These are phyloP conservation scores for Suhomyces kunorum DNA, from an alignment of 1,139 yeast species.

Conservation along the genomic window DNA sequence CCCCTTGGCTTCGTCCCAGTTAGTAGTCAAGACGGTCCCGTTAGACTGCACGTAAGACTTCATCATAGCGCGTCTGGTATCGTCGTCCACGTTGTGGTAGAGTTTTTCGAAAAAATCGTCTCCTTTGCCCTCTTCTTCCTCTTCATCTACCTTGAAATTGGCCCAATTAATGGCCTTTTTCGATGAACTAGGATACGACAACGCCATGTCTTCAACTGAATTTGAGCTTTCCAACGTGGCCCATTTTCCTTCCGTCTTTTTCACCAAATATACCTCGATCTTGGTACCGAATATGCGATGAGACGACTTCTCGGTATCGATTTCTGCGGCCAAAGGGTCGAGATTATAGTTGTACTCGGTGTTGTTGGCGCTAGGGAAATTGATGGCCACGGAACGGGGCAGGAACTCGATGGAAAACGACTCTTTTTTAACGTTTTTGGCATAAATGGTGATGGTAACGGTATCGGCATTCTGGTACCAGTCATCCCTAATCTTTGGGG, in stretches of 20 bases:
- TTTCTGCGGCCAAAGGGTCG: slow-evolving; percentile 52
- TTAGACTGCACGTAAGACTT: slow-evolving; percentile 91
- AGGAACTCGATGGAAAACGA: slow-evolving; percentile 40
- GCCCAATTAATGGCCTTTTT: slow-evolving; percentile 72
- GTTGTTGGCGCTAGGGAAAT: slow-evolving; percentile 49
- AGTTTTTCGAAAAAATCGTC: slow-evolving; percentile 74
- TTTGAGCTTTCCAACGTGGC: slow-evolving; percentile 35
- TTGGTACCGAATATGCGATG: slow-evolving; percentile 69
- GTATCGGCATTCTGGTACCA: slow-evolving; percentile 70
- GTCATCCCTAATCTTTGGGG: slow-evolving; percentile 59
- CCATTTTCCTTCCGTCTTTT: slow-evolving; percentile 46
- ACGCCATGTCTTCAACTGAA: slow-evolving; percentile 10
- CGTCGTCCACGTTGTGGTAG: slow-evolving; percentile 82
- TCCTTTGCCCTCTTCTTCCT: slow-evolving; percentile 49
- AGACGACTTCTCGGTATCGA: slow-evolving; percentile 48
- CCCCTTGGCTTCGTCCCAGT: slow-evolving; percentile 86
- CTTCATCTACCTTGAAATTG: slow-evolving; percentile 55
- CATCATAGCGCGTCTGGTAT: slow-evolving; percentile 93
- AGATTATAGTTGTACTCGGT: slow-evolving; percentile 52
- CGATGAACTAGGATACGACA: slow-evolving; percentile 64
- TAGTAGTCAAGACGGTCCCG: slow-evolving; percentile 91
- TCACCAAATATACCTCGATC: slow-evolving; percentile 60
- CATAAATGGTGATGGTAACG: slow-evolving; percentile 71
- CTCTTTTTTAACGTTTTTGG: slow-evolving; percentile 59
- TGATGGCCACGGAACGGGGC: slow-evolving; percentile 33